Percentiles rank a stretch among this genome's conserved stretches.
Conservation (phyloP, 495 filamentous ascomycete species). For the Aspergillus olivimuriae region DNA sequence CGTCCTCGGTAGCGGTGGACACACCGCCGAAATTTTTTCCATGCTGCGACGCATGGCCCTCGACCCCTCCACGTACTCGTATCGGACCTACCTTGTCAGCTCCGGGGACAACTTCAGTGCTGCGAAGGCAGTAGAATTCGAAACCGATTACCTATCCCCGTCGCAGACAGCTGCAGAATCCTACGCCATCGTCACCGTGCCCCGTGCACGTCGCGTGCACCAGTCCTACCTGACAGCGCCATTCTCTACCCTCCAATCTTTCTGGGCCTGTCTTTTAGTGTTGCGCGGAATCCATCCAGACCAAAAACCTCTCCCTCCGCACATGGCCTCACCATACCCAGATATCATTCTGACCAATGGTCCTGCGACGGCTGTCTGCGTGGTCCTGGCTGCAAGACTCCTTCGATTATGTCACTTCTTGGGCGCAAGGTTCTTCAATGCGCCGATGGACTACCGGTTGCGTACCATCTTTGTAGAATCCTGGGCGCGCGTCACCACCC, state of each 20-base stretch:
- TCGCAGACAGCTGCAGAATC: constrained; percentile 11
- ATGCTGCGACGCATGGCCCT: constrained; percentile 53
- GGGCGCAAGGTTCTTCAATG: too few species aligned
- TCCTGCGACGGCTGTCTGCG: constrained; percentile 76
- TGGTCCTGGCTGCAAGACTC: constrained; percentile 61
- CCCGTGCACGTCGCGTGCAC: constrained; percentile 69
- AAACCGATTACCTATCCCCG: constrained; percentile 28
- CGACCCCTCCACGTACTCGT: constrained; percentile 45
- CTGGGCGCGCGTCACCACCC: constrained; percentile 72
- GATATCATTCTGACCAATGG: constrained; percentile 84
- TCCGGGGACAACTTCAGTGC: constrained; percentile 71
- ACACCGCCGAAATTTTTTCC: constrained; percentile 89
- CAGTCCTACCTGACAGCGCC: constrained; percentile 68
- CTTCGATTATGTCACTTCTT: constrained; percentile 51
- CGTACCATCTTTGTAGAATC: constrained; percentile 82
- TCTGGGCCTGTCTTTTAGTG: constrained; percentile 38
- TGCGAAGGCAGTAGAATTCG: constrained; percentile 58
- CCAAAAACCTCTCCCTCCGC: constrained; percentile 17
- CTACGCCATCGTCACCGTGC: constrained; percentile 56
- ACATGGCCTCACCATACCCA: constrained; percentile 40
- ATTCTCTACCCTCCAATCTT: constrained; percentile 49
- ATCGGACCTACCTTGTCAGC: constrained; percentile 77
- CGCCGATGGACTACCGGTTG: constrained; percentile 39
- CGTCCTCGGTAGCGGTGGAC: constrained; percentile 86
- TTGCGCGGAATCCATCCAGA: constrained; percentile 36